Conservation (phyloP, 257 asterid genomes). For the Coffea eugenioides region DNA sequence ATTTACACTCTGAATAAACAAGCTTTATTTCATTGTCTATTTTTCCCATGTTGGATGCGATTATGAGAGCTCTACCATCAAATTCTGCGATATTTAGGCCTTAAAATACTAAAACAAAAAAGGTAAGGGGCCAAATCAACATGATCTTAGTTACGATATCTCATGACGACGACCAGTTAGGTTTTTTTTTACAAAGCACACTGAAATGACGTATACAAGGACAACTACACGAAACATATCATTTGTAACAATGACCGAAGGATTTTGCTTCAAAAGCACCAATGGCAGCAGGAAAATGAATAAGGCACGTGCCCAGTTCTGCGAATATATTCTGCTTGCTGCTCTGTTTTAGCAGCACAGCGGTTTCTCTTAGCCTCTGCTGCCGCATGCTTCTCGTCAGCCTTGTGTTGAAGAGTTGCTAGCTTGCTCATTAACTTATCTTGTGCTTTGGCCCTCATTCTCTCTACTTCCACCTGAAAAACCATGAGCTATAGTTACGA, state of each 20-base stretch:
- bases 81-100: neutral
- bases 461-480: conserved; percentile 39
- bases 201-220: neutral
- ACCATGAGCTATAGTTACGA: neutral
- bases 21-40: too few species aligned
- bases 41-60: neutral
- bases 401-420: conserved; percentile 33
- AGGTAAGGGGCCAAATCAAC: neutral
- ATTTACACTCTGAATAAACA: too few species aligned
- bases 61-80: neutral
- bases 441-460: conserved; percentile 32
- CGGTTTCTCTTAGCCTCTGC: conserved; percentile 31
- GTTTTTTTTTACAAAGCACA: conserved; percentile 12
- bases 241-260: conserved; percentile 1
- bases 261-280: conserved; percentile 26
- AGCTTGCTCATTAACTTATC: conserved; percentile 39
- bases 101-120: neutral
- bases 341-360: conserved; percentile 28
- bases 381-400: conserved; percentile 27
- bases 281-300: conserved; percentile 30
- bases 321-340: conserved; percentile 37
- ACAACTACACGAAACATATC: conserved; percentile 7
- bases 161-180: neutral
- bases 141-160: neutral
- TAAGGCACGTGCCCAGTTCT: conserved; percentile 34